Evolutionary conservation across 192 early-diverging fungal genomes (phyloP), one percentile per base, ranked within the genome.

Genomic region (Cetraspora pellucida): DNA sequence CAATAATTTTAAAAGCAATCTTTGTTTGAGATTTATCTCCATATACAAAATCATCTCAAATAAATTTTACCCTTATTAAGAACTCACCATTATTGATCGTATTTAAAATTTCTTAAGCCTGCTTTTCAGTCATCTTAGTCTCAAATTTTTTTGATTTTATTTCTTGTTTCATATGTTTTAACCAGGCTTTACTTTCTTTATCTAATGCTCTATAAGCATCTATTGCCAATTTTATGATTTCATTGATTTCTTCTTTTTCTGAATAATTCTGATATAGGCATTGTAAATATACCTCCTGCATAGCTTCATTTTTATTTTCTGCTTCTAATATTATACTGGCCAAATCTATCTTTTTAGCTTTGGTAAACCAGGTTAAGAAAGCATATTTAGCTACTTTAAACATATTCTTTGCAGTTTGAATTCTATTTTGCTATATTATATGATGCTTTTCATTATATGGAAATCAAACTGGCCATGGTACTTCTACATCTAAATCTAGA

Each of bases 21-120:
- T 67, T 30, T 63, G 0, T 67, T 30, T 67, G 9, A 43, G 11
- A 43, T 71, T 23, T 27, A 52, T 43, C 43, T 23, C 3, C 19
- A 1, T 25, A 43, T 52, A 71, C 14, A 0, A n/a, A 30, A 43
- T 54, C 6, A 30, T 28, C 27, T 71, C 23, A 0, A 71, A 71
- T 27, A 25, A 71, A 71, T 50, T 71, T 71, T 71, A 71, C 65
- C 54, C 7, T 71, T 71, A 71, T 71, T 27, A 71, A n/a, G 17
- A 55, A 71, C 23, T 28, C 10, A 54, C 14, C 1, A 71, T 71
- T 52, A 71, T 71, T 28, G 3, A 71, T 54, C 28, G 27, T 14
- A 71, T 71, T 52, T 71, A 71, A 71, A 55, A 71, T 71, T 45
- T 44, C 7, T 54, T 71, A 5, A 3, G 27, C 49, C 4, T 49